phyloP scores from a whole-genome alignment of 75 land plant species.

The Azolla pinnata region DNA sequence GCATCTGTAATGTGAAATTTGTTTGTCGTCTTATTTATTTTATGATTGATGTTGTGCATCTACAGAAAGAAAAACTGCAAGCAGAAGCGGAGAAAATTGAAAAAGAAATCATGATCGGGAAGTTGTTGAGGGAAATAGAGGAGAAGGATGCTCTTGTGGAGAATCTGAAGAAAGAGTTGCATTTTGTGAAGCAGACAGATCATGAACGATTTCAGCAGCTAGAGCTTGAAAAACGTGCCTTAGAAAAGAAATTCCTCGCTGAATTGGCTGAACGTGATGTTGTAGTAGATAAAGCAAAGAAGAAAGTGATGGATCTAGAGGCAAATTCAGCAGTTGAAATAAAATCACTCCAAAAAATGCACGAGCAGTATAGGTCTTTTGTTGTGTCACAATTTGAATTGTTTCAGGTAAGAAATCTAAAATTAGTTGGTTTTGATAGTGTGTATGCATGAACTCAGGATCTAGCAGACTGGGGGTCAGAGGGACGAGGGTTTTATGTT shows the following conservation, averaged over 20 bases:
- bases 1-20: too few species aligned
- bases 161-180: slow-evolving; percentile 47
- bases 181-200: slow-evolving; percentile 26
- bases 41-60: too few species aligned
- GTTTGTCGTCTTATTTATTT: too few species aligned
- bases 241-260: slow-evolving; percentile 28
- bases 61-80: too few species aligned
- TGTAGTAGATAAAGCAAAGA: slow-evolving; percentile 40
- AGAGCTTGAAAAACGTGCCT: slow-evolving; percentile 33
- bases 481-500: too few species aligned
- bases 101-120: slow-evolving; percentile 40
- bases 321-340: slow-evolving; percentile 29
- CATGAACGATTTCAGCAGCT: slow-evolving; percentile 30
- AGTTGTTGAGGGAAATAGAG: slow-evolving; percentile 41
- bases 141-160: slow-evolving; percentile 24
- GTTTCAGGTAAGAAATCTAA: slow-evolving; percentile 29
- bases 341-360: slow-evolving; percentile 36
- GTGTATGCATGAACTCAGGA: too few species aligned
- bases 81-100: slow-evolving; percentile 43
- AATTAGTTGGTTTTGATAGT: background rate
- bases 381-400: slow-evolving; percentile 30
- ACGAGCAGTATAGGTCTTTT: slow-evolving; percentile 26
- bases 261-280: slow-evolving; percentile 38
- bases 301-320: slow-evolving; percentile 50
- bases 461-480: too few species aligned